Conservation (phyloP, 441 rosid species). For the Aleurites moluccanus region DNA sequence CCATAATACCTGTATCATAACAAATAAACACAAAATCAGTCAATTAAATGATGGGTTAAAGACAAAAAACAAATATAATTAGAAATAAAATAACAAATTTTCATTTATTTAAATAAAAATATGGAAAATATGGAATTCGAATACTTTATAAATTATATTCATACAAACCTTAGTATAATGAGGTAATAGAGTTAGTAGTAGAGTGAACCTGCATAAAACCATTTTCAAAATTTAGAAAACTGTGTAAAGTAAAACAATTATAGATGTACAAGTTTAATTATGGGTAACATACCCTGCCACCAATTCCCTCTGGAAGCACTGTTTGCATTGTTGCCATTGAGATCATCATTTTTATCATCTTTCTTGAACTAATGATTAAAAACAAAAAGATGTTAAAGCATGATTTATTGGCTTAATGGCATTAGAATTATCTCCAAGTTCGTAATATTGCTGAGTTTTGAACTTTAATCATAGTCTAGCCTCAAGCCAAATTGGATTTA, state of each 20-base stretch:
- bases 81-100: not conserved
- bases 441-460: too few relatives aligned
- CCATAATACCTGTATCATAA: constrained; percentile 26
- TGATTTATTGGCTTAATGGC: too few relatives aligned
- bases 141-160: too few relatives aligned
- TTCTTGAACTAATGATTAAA: constrained; percentile 37
- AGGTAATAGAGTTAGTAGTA: constrained; percentile 39
- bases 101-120: too few relatives aligned
- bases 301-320: constrained; percentile 86
- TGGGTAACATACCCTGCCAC: constrained; percentile 72
- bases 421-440: too few relatives aligned
- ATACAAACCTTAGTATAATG: too few relatives aligned
- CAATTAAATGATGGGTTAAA: not conserved
- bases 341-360: constrained; percentile 50
- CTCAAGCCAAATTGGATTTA: too few relatives aligned
- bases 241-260: not conserved
- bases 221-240: not conserved
- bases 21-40: not conserved
- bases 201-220: constrained; percentile 46
- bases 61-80: not conserved
- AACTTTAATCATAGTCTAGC: too few relatives aligned
- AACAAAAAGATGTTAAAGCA: not conserved
- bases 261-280: too few relatives aligned
- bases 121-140: too few relatives aligned
- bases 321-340: constrained; percentile 44